A percentile compares a stretch with the other conserved stretches of the same genome.
These are phyloP conservation scores for Trypanosoma cruzi DNA, from an alignment of 208 protist species.

Conservation along the genomic window DNA sequence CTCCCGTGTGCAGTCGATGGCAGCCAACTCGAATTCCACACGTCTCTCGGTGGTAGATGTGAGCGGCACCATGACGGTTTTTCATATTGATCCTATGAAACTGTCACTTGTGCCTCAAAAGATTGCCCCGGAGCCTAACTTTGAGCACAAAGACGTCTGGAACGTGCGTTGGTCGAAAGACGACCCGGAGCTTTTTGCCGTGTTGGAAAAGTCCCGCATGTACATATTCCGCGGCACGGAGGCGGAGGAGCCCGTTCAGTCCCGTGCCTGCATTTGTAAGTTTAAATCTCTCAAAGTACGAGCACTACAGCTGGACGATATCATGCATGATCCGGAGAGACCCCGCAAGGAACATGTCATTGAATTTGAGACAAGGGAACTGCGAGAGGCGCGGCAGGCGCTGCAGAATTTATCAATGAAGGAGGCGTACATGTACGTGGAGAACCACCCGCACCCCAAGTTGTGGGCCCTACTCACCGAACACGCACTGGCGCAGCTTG, in stretches of 20 bases:
- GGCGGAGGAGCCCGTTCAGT: slow-evolving; percentile 91
- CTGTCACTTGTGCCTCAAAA: slow-evolving; percentile 69
- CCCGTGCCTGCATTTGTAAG: slow-evolving; percentile 91
- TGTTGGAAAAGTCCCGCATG: slow-evolving; percentile 97
- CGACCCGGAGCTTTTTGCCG: slow-evolving; percentile 91
- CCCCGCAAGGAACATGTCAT: slow-evolving; percentile 87
- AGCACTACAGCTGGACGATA: slow-evolving; percentile 92
- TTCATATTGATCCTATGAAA: slow-evolving; percentile 50
- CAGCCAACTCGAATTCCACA: slow-evolving; percentile 93
- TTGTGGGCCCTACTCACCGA: slow-evolving; percentile 96
- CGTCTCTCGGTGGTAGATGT: slow-evolving; percentile 92
- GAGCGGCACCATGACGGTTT: slow-evolving; percentile 77
- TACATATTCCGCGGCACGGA: slow-evolving; percentile 90
- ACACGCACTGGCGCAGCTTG: slow-evolving; percentile 81
- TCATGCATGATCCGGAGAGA: slow-evolving; percentile 92
- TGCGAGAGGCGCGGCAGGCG: slow-evolving; percentile 87
- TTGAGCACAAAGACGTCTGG: slow-evolving; percentile 97
- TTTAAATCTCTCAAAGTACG: slow-evolving; percentile 94
- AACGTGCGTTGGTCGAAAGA: slow-evolving; percentile 93
- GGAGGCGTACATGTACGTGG: slow-evolving; percentile 94
- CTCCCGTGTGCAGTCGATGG: slow-evolving; percentile 80
- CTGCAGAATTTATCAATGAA: slow-evolving; percentile 67
- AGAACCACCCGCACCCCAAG: slow-evolving; percentile 82
- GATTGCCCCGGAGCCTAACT: slow-evolving; percentile 49
- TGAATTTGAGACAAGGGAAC: slow-evolving; percentile 87